Base-by-base conservation (phyloP, 768 basidiomycete genomes). In the Coprinellus aureogranulatus region DNA sequence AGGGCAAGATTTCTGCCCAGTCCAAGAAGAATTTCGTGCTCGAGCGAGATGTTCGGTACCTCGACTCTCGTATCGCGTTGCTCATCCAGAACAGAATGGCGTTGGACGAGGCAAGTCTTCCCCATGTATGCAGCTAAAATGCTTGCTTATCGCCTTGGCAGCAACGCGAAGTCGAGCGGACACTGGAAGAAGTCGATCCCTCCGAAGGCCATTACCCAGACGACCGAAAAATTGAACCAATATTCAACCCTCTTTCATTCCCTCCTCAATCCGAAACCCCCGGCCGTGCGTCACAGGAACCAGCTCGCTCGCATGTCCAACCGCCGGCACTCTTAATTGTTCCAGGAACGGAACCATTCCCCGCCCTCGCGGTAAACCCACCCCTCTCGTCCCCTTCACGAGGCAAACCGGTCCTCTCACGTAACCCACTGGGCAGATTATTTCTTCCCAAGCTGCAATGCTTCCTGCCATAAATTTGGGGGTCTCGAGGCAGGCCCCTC, bases 11-110 rank as follows among this genome's bases (percentile, higher is more conserved):
- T 59, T 98, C 97, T 14, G 90, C 94, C 0, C 97, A 98, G 75
- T 95, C 93, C 54, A 99, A 99, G 83, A 98, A 98, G 86, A 99
- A 99, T 77, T 99, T 99, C 66, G 97, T 99, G 40, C 84, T 99
- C 11, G 97, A 99, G 72, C 89, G 97, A 45, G 97, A 99, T 72
- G 97, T 99, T 31, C 89, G 97, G 51, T 99, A 98, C 72, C 86
- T 99, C 42, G 97, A 99, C 77, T 92, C 92, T 37, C 84, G 97
- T 54, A 99, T 99, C 67, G 97, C 96, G 10, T 80, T 99, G 40
- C 83, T 99, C 64, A 99, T 99, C 66, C 95, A 98, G 76, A 98
- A 99, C 70, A 85, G 95, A 62, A 97, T 98, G 92, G 95, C 92
- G 48, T 82, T 91, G 58, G 95, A 97, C 64, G 95, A 96, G 78